phyloP scores from a whole-genome alignment of 495 filamentous ascomycete species.

The Neurospora intermedia region DNA sequence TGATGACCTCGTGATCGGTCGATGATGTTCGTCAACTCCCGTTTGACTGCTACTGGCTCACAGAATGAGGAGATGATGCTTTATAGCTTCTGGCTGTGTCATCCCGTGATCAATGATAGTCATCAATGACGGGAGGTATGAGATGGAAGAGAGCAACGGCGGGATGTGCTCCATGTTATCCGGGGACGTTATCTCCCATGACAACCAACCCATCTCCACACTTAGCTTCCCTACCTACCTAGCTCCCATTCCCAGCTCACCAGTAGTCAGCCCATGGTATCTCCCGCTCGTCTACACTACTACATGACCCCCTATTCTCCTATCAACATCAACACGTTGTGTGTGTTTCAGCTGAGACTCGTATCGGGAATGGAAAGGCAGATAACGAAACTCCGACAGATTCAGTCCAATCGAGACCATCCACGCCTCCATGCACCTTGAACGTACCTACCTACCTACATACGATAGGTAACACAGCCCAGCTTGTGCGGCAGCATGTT shows the following conservation, averaged over 20 bases:
- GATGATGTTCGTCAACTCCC: background rate
- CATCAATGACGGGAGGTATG: background rate
- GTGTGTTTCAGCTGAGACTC: background rate
- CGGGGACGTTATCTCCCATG: background rate
- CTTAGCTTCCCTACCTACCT: too few relatives aligned
- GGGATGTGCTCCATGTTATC: too few relatives aligned
- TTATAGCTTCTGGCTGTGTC: background rate
- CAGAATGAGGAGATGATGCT: background rate
- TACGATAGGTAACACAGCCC: background rate
- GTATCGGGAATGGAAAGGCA: background rate
- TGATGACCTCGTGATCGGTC: background rate
- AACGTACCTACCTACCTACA: background rate
- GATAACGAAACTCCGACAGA: background rate
- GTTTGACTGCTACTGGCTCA: background rate
- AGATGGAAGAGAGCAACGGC: too few relatives aligned
- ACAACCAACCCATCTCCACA: background rate
- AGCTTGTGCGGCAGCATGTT: background rate
- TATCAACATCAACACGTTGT: background rate
- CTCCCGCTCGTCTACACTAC: background rate
- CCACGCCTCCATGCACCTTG: background rate
- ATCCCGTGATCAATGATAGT: background rate
- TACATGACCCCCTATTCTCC: background rate
- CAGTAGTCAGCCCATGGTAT: background rate
- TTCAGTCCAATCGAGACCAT: background rate
- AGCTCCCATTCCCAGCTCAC: too few relatives aligned